A percentile compares a stretch with the other conserved stretches of the same genome.
Evolutionary conservation across 2,329 filamentous ascomycete genomes (phyloP).

Genomic region (Penicillium sp.): DNA sequence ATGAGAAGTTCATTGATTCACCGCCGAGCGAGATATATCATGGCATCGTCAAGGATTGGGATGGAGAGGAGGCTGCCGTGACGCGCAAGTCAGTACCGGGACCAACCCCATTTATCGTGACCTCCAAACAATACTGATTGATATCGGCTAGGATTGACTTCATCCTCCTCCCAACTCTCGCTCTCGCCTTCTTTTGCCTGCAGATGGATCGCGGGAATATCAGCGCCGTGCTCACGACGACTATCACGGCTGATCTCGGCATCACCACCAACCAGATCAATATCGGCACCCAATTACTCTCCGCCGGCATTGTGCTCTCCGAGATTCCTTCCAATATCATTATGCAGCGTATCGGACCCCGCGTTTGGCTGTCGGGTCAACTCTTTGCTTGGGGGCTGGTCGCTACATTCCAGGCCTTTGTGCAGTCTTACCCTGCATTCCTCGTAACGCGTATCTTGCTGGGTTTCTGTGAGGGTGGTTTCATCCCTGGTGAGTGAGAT

Average conservation of each 20-base stretch:
- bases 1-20: constrained; percentile 14
- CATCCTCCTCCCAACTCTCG: constrained; percentile 35
- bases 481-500: constrained; percentile 54
- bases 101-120: no score
- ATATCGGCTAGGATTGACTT: constrained; percentile 39
- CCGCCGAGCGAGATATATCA: constrained; percentile 16
- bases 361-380: constrained; percentile 59
- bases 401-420: constrained; percentile 60
- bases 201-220: constrained; percentile 47
- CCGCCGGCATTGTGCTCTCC: constrained; percentile 54
- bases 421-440: constrained; percentile 52
- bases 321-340: constrained; percentile 60
- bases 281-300: constrained; percentile 58
- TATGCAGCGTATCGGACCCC: constrained; percentile 56
- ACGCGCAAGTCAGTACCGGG: constrained; percentile 28
- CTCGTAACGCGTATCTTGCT: constrained; percentile 57
- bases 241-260: constrained; percentile 55
- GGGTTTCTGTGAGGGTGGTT: constrained; percentile 59
- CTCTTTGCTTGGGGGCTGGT: constrained; percentile 60
- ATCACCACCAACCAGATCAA: constrained; percentile 60
- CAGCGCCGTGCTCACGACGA: constrained; percentile 58
- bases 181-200: constrained; percentile 34
- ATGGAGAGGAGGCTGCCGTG: constrained; percentile 29
- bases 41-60: constrained; percentile 33
- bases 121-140: no score